Percentiles rank a stretch among this genome's conserved stretches.
Conservation (phyloP, 176 grass and related monocot species). For the Ensete glaucum region DNA sequence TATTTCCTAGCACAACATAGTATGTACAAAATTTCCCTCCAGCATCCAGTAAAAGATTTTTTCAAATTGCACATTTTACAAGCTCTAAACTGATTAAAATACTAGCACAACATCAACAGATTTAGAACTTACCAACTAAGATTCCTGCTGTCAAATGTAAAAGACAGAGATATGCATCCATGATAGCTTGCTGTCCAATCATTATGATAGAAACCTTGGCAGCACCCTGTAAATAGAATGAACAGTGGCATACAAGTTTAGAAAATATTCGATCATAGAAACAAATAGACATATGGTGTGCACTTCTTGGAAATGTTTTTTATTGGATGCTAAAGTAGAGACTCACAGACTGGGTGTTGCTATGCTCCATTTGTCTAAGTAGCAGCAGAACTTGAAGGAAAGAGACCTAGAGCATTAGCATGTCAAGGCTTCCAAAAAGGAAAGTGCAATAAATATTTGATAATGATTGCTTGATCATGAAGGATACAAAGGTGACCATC, state of each 20-base stretch:
- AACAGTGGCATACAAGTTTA: slow-evolving; percentile 18
- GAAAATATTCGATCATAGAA: slow-evolving; percentile 21
- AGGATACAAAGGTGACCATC: slow-evolving; percentile 99
- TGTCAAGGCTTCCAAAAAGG: slow-evolving; percentile 36
- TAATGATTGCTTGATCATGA: slow-evolving; percentile 6
- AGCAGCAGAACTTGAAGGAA: slow-evolving; percentile 93
- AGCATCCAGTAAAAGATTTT: neutral
- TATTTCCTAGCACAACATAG: neutral
- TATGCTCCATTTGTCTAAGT: slow-evolving; percentile 99
- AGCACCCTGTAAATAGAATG: slow-evolving; percentile 51
- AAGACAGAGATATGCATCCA: slow-evolving; percentile 98
- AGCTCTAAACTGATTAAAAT: neutral
- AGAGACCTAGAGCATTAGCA: slow-evolving; percentile 49
- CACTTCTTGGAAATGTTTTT: neutral
- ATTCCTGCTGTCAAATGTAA: slow-evolving; percentile 95
- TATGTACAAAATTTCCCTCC: neutral
- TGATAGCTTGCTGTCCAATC: slow-evolving; percentile 99
- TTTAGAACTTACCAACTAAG: slow-evolving; percentile 80
- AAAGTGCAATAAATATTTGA: slow-evolving; percentile 17
- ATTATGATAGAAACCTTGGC: slow-evolving; percentile 94
- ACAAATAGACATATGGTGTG: neutral
- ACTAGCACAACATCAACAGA: neutral
- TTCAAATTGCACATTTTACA: neutral
- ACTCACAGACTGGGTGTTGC: slow-evolving; percentile 93
- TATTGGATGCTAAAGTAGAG: slow-evolving; percentile 23